Evolutionary conservation across 345 rosid genomes (phyloP), one percentile per base, ranked within the genome.

Genomic region (Luvunga scandens): DNA sequence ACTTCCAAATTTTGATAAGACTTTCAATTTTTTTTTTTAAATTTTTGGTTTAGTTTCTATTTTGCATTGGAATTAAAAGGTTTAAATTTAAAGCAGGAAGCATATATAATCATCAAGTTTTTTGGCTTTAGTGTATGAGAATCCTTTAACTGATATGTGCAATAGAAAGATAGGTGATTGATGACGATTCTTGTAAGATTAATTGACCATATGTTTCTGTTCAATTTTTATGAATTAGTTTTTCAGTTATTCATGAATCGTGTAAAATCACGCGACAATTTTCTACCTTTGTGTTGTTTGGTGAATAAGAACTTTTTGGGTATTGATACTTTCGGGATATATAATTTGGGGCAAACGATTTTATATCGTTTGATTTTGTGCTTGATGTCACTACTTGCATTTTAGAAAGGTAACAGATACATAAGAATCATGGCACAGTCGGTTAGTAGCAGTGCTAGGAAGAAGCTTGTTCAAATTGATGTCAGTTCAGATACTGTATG

Each of bases 401-500:
- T 28, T 45, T 69, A 81, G 84, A 83, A 77, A 81, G 83, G 45
- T 36, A 57, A 65, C 74, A 66, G 79, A 83, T 36, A 77, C 83
- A 7, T 18, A 30, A 85, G 74, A 55, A 78, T 60, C 72, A 91
- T 94, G 98, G 81, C 93, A 1, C 81, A 85, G 78, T 84, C 91
- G 76, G 82, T 55, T 7, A 77, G 85, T 82, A 83, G 50, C 79
- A 82, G 33, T 73, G 27, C 80, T 7, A 87, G 83, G 24, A 94
- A 89, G 87, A 91, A 88, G 89, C 84, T 84, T 60, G 77, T 92
- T 45, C 84, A 45, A 67, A 87, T 95, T 34, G 98, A 92, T 77
- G 66, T 95, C 50, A 90, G 89, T 84, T 93, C 97, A 21, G 99
- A 95, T 82, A 83, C 94, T 5, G 92, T 95, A 56, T 93, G 97